A percentile compares a stretch with the other conserved stretches of the same genome.
Evolutionary conservation across 805 yeast genomes (phyloP).

Genomic region (Starmerella stigmatis): DNA sequence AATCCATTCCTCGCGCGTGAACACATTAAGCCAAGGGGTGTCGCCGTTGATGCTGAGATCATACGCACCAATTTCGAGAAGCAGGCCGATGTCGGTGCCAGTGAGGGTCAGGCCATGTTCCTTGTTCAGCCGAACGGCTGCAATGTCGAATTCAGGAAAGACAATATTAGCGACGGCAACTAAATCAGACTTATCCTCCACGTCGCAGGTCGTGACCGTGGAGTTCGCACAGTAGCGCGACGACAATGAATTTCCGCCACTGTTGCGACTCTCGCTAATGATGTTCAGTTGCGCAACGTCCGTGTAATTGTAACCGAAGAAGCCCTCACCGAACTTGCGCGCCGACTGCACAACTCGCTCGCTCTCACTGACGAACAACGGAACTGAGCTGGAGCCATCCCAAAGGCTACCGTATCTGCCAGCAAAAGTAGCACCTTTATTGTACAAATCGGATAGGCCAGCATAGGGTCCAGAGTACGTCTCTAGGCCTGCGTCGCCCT

Average conservation of each 20-base stretch:
- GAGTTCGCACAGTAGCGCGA: slow-evolving; percentile 40
- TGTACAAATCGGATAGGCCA: slow-evolving; percentile 39
- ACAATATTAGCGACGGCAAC: slow-evolving; percentile 3
- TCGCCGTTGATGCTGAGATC: slow-evolving; percentile 41
- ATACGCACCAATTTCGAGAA: slow-evolving; percentile 42
- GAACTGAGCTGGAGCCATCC: slow-evolving; percentile 32
- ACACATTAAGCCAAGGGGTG: slow-evolving; percentile 37
- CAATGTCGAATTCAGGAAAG: slow-evolving; percentile 23
- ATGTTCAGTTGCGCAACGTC: slow-evolving; percentile 33
- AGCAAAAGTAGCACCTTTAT: slow-evolving; percentile 39
- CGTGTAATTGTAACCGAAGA: slow-evolving; percentile 39
- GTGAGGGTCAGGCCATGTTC: slow-evolving; percentile 35
- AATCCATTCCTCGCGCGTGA: slow-evolving; percentile 42
- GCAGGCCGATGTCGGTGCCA: slow-evolving; percentile 33
- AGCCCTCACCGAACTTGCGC: slow-evolving; percentile 48
- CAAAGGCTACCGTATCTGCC: slow-evolving; percentile 37
- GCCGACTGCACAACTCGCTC: slow-evolving; percentile 41
- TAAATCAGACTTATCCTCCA: background rate
- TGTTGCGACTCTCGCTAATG: slow-evolving; percentile 38
- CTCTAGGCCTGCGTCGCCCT: slow-evolving; percentile 36
- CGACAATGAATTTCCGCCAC: slow-evolving; percentile 53
- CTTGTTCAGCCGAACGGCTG: slow-evolving; percentile 28
- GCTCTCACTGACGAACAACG: slow-evolving; percentile 33
- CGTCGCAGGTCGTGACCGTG: slow-evolving; percentile 23
- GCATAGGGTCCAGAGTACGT: slow-evolving; percentile 36